Evolutionary conservation across 768 basidiomycete species (phyloP), one percentile per base, ranked within the genome.

Genomic region (Vishniacozyma victoriae): DNA sequence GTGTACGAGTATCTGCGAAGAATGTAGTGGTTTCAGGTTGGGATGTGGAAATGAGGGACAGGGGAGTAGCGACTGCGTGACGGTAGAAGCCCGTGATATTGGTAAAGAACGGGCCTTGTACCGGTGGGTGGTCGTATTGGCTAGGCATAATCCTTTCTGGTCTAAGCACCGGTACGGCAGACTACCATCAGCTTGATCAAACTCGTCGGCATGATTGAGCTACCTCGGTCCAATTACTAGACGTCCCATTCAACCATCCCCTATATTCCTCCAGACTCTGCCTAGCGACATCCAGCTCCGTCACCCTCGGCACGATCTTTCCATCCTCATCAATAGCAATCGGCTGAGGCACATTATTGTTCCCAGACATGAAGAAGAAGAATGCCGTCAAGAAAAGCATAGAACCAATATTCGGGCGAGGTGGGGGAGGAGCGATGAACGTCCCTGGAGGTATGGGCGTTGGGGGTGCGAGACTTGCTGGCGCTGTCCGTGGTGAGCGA

Each of bases 11-110:
- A 18, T 50, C 43, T 40, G 40, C 49, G 26, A 46, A 64, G 50
- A 49, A 59, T 35, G 27, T 52, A 38, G 23, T 19, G 29, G 12
- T 35, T 48, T 23, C 44, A 41, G 20, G 22, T n/a, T 36, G n/a
- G 20, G 3, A 35, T 18, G 22, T 9, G 24, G 53, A 19, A 37
- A 27, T 14, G 49, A 53, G 22, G 26, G 42, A 27, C 16, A 69
- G 24, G 4, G 56, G 48, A 41, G 67, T 60, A 0, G 57, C 39
- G 1, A 19, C 33, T 1, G 62, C 68, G 9, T 63, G 48, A 6
- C 68, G 57, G 44, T 68, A 68, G 52, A 69, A 72, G 1, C 70
- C 70, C 1, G 70, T 69, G 35, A 72, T 67, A 44, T 69, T 72
- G 24, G 38, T 53, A 41, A 42, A 69, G 35, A 50, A 52, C 13